phyloP scores from a whole-genome alignment of 345 rosid genomes.

The Pistacia atlantica region DNA sequence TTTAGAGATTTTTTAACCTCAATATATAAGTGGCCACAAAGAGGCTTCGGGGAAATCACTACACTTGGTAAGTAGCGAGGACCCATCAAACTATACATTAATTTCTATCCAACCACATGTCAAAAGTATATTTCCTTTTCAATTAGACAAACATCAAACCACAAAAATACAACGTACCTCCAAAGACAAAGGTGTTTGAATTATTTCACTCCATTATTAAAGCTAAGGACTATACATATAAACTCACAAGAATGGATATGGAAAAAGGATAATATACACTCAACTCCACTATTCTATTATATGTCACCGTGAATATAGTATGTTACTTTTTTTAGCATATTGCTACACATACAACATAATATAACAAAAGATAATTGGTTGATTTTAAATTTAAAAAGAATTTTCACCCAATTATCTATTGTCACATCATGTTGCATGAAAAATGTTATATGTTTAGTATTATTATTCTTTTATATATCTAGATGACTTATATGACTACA shows the following conservation, averaged over 20 bases:
- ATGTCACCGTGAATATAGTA: not conserved
- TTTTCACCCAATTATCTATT: too few species aligned
- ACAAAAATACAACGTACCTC: not conserved
- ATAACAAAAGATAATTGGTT: too few species aligned
- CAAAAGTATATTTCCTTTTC: conserved; percentile 32
- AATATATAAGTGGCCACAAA: not conserved
- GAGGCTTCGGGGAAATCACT: conserved; percentile 16
- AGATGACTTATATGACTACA: too few species aligned
- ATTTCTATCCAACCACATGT: conserved; percentile 3
- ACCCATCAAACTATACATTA: not conserved
- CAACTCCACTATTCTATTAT: not conserved
- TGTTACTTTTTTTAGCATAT: too few species aligned
- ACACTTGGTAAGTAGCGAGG: conserved; percentile 10
- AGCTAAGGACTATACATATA: not conserved
- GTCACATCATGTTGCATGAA: too few species aligned
- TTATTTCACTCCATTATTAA: not conserved
- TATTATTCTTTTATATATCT: too few species aligned
- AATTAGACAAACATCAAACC: conserved; percentile 9
- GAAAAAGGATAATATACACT: too few species aligned
- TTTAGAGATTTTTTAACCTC: too few species aligned
- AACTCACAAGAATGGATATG: too few species aligned
- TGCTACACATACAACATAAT: too few species aligned
- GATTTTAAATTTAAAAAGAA: too few species aligned
- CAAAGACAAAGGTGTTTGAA: conserved; percentile 4
- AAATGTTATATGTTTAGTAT: too few species aligned